Percentiles rank a stretch among this genome's conserved stretches.
These are phyloP conservation scores for Tetrastigma voinierianum DNA, from an alignment of 164 flowering plant species.

Conservation along the genomic window DNA sequence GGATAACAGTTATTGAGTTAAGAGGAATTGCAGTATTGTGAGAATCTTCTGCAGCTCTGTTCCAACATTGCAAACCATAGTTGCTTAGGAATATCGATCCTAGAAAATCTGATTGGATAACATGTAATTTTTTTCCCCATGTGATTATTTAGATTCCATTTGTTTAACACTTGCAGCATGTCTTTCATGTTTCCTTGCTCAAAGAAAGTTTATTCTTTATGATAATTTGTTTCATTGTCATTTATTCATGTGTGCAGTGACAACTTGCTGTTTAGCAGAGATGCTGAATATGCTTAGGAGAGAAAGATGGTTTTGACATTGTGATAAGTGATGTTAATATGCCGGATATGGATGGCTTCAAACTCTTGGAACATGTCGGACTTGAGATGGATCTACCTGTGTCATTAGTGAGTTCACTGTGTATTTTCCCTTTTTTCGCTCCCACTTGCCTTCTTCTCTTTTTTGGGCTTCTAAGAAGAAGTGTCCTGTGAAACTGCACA, in stretches of 20 bases:
- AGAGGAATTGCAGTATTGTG: no score
- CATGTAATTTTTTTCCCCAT: no score
- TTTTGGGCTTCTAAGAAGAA: background rate
- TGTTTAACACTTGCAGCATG: no score
- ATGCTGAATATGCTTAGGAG: slow-evolving; percentile 20
- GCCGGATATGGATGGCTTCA: slow-evolving; percentile 28
- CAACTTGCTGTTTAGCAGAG: slow-evolving; percentile 14
- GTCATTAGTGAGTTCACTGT: slow-evolving; percentile 20
- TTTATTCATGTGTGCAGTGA: slow-evolving; percentile 11
- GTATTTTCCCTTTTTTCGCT: background rate
- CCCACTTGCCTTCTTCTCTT: background rate
- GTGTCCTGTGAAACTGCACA: slow-evolving; percentile 2
- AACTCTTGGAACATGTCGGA: slow-evolving; percentile 20
- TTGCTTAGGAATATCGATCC: no score
- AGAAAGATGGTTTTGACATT: slow-evolving; percentile 16
- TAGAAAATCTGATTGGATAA: no score
- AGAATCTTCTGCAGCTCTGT: no score
- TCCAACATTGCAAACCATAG: no score
- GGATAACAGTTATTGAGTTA: no score
- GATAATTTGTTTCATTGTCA: background rate
- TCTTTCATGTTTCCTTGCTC: no score
- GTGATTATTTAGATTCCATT: no score
- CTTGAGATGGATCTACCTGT: slow-evolving; percentile 31
- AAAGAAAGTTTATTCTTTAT: no score
- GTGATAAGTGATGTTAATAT: slow-evolving; percentile 23